phyloP scores from a whole-genome alignment of 2,329 filamentous ascomycete genomes.

The Fusarium sp. region DNA sequence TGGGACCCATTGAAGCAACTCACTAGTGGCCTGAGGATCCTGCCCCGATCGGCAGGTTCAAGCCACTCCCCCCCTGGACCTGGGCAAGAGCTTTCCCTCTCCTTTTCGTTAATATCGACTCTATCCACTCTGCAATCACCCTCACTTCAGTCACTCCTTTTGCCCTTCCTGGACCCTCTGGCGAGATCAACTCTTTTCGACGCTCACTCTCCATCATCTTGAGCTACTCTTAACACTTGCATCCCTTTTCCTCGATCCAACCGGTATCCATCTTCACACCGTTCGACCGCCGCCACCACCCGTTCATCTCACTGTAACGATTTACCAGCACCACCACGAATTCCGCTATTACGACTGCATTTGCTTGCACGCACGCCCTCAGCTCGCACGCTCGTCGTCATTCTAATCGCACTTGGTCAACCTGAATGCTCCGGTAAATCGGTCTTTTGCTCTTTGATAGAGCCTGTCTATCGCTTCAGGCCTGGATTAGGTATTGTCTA shows the following conservation, averaged over 20 bases:
- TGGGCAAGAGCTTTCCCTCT: slow-evolving; percentile 46
- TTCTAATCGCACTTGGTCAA: slow-evolving; percentile 28
- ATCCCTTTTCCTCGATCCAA: slow-evolving; percentile 30
- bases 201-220: slow-evolving; percentile 38
- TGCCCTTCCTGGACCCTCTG: slow-evolving; percentile 41
- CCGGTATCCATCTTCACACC: slow-evolving; percentile 30
- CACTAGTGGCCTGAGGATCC: slow-evolving; percentile 47
- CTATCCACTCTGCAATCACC: slow-evolving; percentile 51
- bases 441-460: slow-evolving; percentile 49
- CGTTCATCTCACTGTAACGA: slow-evolving; percentile 5
- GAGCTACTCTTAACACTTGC: slow-evolving; percentile 33
- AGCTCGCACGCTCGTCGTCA: slow-evolving; percentile 19
- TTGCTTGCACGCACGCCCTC: slow-evolving; percentile 19
- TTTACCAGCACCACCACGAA: slow-evolving; percentile 7
- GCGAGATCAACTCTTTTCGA: slow-evolving; percentile 38
- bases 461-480: slow-evolving; percentile 46
- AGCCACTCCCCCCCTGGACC: slow-evolving; percentile 45
- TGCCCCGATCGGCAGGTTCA: slow-evolving; percentile 49
- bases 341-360: slow-evolving; percentile 23
- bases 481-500: slow-evolving; percentile 40
- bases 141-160: slow-evolving; percentile 56
- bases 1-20: slow-evolving; percentile 36
- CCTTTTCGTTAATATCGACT: slow-evolving; percentile 53
- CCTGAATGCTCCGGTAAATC: slow-evolving; percentile 52
- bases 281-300: slow-evolving; percentile 14